Conservation (phyloP, 768 basidiomycete species). For the Naematelia aurantialba region DNA sequence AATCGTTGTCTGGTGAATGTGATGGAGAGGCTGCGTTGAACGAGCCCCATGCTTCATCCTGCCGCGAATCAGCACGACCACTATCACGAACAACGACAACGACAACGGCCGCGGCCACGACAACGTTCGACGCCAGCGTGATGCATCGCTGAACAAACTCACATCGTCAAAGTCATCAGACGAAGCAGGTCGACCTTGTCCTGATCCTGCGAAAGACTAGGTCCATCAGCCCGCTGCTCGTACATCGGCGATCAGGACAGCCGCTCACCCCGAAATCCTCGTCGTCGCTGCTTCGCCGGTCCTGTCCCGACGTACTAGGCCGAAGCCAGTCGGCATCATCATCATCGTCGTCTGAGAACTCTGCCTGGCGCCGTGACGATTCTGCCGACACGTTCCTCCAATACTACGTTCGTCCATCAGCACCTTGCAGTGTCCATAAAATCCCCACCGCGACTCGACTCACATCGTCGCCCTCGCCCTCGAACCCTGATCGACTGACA, state of each 20-base stretch:
- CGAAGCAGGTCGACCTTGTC: slow-evolving; percentile 7
- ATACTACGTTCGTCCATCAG: slow-evolving; percentile 16
- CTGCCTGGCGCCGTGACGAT: slow-evolving; percentile 26
- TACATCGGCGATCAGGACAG: background rate
- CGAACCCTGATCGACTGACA: slow-evolving; percentile 18
- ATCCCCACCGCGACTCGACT: slow-evolving; percentile 13
- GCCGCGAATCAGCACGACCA: slow-evolving; percentile 4
- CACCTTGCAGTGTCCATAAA: too few species aligned
- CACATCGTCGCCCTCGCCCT: slow-evolving; percentile 26
- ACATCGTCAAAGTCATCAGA: slow-evolving; percentile 38
- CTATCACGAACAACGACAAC: too few species aligned
- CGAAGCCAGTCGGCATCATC: slow-evolving; percentile 44
- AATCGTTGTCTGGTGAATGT: slow-evolving; percentile 7
- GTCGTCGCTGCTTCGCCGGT: slow-evolving; percentile 14
- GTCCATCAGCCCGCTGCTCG: background rate
- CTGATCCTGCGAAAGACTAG: slow-evolving; percentile 15
- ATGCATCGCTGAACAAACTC: too few species aligned
- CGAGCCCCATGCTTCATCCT: slow-evolving; percentile 48
- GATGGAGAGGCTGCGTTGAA: slow-evolving; percentile 35
- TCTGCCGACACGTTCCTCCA: slow-evolving; percentile 29
- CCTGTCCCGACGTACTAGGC: slow-evolving; percentile 12
- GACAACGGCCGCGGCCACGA: too few species aligned
- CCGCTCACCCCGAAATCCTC: slow-evolving; percentile 40
- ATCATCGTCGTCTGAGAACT: slow-evolving; percentile 41
- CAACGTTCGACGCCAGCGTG: too few species aligned